Evolutionary conservation across 257 asterid species (phyloP).

Genomic region (Plantago major): DNA sequence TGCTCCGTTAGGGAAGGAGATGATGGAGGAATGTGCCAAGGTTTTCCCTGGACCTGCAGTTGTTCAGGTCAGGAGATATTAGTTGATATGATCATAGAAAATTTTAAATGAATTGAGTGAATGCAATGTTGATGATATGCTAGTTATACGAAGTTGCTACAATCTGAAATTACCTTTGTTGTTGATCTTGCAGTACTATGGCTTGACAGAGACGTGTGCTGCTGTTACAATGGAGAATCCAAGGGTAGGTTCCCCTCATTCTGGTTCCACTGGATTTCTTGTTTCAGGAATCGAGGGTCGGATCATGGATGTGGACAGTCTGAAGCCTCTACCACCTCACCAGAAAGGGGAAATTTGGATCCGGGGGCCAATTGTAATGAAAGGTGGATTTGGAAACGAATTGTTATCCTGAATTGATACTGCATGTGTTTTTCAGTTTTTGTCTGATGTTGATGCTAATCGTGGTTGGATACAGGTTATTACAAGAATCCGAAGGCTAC

Average conservation of each 20-base stretch:
- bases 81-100: background rate
- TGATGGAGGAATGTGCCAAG: slow-evolving; percentile 30
- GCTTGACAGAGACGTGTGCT: slow-evolving; percentile 37
- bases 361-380: slow-evolving; percentile 30
- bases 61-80: slow-evolving; percentile 18
- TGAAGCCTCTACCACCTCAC: slow-evolving; percentile 30
- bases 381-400: slow-evolving; percentile 18
- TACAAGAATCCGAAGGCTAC: slow-evolving; percentile 34
- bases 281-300: slow-evolving; percentile 27
- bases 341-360: slow-evolving; percentile 33
- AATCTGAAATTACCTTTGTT: background rate
- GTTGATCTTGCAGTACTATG: slow-evolving; percentile 26
- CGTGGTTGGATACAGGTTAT: slow-evolving; percentile 19
- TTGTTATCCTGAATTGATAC: background rate
- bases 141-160: background rate
- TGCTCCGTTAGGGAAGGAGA: slow-evolving; percentile 35
- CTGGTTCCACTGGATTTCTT: slow-evolving; percentile 26
- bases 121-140: too few relatives aligned
- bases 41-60: slow-evolving; percentile 23
- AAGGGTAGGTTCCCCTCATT: slow-evolving; percentile 6
- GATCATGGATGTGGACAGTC: slow-evolving; percentile 20
- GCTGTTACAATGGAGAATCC: slow-evolving; percentile 24
- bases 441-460: background rate
- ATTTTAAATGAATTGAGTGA: background rate
- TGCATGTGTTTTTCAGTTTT: too few relatives aligned